phyloP scores from a whole-genome alignment of 192 early-diverging fungal genomes.

The Jimgerdemannia flammicorona region DNA sequence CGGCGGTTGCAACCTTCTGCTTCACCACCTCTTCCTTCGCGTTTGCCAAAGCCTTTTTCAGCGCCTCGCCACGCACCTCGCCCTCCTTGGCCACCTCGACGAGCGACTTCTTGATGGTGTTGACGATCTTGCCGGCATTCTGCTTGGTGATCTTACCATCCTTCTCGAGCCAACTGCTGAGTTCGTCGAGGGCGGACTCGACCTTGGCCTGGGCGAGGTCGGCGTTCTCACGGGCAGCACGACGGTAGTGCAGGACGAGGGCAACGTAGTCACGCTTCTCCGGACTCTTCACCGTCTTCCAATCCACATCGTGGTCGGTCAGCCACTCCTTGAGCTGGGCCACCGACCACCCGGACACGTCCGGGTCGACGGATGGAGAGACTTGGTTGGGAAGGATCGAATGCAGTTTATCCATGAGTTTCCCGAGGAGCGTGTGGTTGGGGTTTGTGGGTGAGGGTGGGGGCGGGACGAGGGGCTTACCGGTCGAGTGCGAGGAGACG shows the following conservation, averaged over 20 bases:
- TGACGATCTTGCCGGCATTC: constrained; percentile 11
- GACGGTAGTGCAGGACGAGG: constrained; percentile 21
- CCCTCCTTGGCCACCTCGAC: constrained; percentile 17
- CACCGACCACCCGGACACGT: constrained; percentile 21
- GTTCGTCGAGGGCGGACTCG: constrained; percentile 8
- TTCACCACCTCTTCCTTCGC: constrained; percentile 11
- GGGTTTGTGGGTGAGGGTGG: no score
- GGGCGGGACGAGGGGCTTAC: no score
- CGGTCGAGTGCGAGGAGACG: no score
- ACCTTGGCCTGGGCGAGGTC: constrained; percentile 16
- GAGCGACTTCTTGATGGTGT: constrained; percentile 13
- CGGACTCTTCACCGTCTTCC: constrained; percentile 9
- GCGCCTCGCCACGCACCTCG: constrained; percentile 13
- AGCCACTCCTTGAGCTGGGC: constrained; percentile 17
- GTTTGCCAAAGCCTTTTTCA: constrained; percentile 19
- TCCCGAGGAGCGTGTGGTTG: not conserved
- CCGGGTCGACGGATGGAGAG: not conserved
- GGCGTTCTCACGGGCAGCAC: constrained; percentile 11
- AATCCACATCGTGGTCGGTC: constrained; percentile 26
- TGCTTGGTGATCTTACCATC: no score
- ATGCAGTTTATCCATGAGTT: constrained; percentile 1
- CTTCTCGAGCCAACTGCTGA: constrained; percentile 19
- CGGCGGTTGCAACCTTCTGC: constrained; percentile 17
- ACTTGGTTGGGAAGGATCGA: not conserved
- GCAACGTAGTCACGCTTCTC: constrained; percentile 3